A percentile compares a stretch with the other conserved stretches of the same genome.
These are phyloP conservation scores for Mortierella sp. DNA, from an alignment of 371 early-diverging fungal species.

Conservation along the genomic window DNA sequence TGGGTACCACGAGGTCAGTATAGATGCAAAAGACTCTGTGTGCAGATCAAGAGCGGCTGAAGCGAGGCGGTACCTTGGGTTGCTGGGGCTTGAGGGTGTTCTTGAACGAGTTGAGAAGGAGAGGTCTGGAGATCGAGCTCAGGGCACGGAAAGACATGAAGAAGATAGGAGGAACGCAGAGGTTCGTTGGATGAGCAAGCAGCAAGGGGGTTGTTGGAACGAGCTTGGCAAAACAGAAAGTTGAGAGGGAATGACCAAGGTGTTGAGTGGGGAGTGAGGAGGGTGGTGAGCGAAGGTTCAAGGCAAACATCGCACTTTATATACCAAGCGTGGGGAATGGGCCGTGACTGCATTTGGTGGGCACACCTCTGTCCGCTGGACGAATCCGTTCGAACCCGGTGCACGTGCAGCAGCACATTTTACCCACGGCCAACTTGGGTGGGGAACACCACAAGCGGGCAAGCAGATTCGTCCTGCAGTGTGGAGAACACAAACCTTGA, in stretches of 20 bases:
- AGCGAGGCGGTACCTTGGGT: slow-evolving; percentile 35
- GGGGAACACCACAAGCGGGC: not conserved
- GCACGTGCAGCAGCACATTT: not conserved
- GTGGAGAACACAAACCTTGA: not conserved
- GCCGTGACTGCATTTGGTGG: no score
- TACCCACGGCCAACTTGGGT: slow-evolving; percentile 2
- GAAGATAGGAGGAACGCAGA: slow-evolving; percentile 1
- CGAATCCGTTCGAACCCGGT: not conserved
- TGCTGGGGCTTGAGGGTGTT: slow-evolving; percentile 49
- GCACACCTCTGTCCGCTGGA: not conserved
- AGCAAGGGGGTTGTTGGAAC: not conserved
- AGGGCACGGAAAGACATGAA: slow-evolving; percentile 55
- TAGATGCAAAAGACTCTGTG: not conserved
- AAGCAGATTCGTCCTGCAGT: no score
- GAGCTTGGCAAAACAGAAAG: no score
- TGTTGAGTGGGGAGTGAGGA: not conserved
- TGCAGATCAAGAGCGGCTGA: not conserved
- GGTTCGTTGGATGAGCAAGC: not conserved
- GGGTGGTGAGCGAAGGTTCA: not conserved
- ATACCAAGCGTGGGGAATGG: no score
- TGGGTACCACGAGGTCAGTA: not conserved
- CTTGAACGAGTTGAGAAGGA: slow-evolving; percentile 51
- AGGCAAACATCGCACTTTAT: not conserved
- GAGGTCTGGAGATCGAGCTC: slow-evolving; percentile 48
- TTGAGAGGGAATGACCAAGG: no score